These are phyloP conservation scores for Paramecium primaurelia DNA, from an alignment of 73 alveolate genomes.

Conservation along the genomic window DNA sequence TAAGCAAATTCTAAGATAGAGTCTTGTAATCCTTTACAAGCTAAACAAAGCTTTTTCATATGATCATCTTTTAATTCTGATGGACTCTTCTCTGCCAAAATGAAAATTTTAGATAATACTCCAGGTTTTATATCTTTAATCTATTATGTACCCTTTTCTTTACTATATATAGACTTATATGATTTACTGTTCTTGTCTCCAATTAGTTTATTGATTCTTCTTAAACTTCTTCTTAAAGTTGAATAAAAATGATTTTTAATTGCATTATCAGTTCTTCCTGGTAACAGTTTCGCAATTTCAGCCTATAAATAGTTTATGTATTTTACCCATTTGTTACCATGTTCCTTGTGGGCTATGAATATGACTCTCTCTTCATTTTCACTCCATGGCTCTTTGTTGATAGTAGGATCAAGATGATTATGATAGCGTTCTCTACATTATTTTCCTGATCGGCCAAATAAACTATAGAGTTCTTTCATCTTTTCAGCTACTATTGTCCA, in stretches of 20 bases:
- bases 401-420: slow-evolving; percentile 93
- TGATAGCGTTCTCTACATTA: slow-evolving; percentile 97
- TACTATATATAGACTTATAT: not conserved
- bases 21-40: slow-evolving; percentile 52
- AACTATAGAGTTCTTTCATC: slow-evolving; percentile 64
- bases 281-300: slow-evolving; percentile 53
- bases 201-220: slow-evolving; percentile 50
- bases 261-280: slow-evolving; percentile 73
- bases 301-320: not conserved
- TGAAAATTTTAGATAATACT: slow-evolving; percentile 38
- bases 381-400: slow-evolving; percentile 88
- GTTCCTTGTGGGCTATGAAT: slow-evolving; percentile 84
- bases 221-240: slow-evolving; percentile 65
- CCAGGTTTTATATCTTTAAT: slow-evolving; percentile 54
- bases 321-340: slow-evolving; percentile 93
- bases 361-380: slow-evolving; percentile 91
- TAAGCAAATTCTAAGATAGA: slow-evolving; percentile 53
- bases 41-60: slow-evolving; percentile 35
- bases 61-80: slow-evolving; percentile 50
- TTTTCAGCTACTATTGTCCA: slow-evolving; percentile 81
- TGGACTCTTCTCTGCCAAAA: slow-evolving; percentile 51
- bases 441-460: slow-evolving; percentile 88
- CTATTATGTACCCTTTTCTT: slow-evolving; percentile 43
- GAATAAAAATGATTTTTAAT: slow-evolving; percentile 81
- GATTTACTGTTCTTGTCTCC: slow-evolving; percentile 55